Evolutionary conservation across 352 stramenopile species (phyloP).

Genomic region (Plasmopara muralis): DNA sequence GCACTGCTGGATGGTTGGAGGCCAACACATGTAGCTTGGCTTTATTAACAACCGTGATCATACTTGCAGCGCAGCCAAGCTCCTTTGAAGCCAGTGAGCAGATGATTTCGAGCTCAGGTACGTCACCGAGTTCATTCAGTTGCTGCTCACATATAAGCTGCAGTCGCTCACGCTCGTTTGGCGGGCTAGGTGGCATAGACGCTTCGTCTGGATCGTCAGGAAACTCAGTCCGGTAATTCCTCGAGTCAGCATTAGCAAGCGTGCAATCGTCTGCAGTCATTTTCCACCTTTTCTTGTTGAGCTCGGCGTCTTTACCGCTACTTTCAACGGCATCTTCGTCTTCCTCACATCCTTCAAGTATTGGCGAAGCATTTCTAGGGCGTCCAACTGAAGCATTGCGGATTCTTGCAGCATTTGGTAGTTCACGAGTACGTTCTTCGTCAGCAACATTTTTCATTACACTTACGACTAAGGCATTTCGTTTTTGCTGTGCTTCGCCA

Average conservation of each 20-base stretch:
- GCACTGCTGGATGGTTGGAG: slow-evolving; percentile 22
- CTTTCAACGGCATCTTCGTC: slow-evolving; percentile 7
- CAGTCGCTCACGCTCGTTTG: slow-evolving; percentile 44
- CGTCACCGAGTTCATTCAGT: slow-evolving; percentile 40
- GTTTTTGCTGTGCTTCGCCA: no score
- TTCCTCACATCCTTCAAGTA: slow-evolving; percentile 8
- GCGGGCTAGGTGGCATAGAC: slow-evolving; percentile 26
- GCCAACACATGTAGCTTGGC: slow-evolving; percentile 45
- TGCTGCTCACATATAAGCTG: slow-evolving; percentile 38
- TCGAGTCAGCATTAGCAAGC: slow-evolving; percentile 39
- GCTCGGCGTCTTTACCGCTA: slow-evolving; percentile 4
- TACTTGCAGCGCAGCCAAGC: slow-evolving; percentile 43
- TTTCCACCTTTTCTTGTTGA: not conserved
- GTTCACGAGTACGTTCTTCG: no score
- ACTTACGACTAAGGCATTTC: no score
- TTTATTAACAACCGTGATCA: slow-evolving; percentile 57
- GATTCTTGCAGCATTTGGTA: slow-evolving; percentile 18
- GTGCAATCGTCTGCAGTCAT: slow-evolving; percentile 24
- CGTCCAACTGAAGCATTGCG: slow-evolving; percentile 10
- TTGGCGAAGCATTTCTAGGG: slow-evolving; percentile 5
- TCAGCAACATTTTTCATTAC: no score
- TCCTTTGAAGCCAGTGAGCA: slow-evolving; percentile 51
- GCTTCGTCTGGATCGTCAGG: slow-evolving; percentile 23
- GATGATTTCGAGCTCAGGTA: slow-evolving; percentile 64
- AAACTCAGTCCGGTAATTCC: slow-evolving; percentile 39